Evolutionary conservation across 2,329 filamentous ascomycete genomes (phyloP).

Genomic region (Cladosporium sp.): DNA sequence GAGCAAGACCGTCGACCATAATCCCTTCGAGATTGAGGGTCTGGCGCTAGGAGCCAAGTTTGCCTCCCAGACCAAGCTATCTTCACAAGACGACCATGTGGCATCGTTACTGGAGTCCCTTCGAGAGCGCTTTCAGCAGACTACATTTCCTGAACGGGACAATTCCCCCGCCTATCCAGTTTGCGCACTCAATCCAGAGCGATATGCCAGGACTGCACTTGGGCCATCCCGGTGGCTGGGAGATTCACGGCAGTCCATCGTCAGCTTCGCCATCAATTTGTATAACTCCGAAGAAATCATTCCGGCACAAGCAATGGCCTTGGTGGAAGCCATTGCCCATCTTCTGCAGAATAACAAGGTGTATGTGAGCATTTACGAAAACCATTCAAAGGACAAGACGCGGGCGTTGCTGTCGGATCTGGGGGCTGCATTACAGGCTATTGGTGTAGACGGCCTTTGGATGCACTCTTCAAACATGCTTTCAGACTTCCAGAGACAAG

Average conservation of each 20-base stretch:
- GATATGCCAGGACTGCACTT: constrained; percentile 4
- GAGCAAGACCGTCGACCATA: neutral
- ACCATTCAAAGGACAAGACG: constrained; percentile 15
- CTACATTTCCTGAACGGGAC: neutral
- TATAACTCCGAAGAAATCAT: constrained; percentile 13
- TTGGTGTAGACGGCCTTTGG: constrained; percentile 17
- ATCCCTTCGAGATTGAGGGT: constrained; percentile 4
- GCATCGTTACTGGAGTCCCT: neutral
- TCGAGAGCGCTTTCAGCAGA: constrained; percentile 2
- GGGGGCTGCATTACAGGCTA: constrained; percentile 8
- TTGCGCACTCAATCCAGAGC: neutral
- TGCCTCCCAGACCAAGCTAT: neutral
- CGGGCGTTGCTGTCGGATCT: constrained; percentile 6
- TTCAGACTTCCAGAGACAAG: neutral
- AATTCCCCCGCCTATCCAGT: neutral
- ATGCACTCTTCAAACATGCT: constrained; percentile 17
- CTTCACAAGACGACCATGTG: neutral
- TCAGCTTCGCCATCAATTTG: constrained; percentile 18
- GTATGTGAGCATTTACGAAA: constrained; percentile 19
- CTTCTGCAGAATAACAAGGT: constrained; percentile 15
- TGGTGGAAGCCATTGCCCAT: constrained; percentile 12
- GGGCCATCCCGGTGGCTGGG: neutral
- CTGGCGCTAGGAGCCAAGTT: constrained; percentile 1
- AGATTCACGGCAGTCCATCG: neutral
- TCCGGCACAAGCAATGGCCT: constrained; percentile 14